These are phyloP conservation scores for Podaxis sp. DNA, from an alignment of 768 basidiomycete genomes.

Conservation along the genomic window DNA sequence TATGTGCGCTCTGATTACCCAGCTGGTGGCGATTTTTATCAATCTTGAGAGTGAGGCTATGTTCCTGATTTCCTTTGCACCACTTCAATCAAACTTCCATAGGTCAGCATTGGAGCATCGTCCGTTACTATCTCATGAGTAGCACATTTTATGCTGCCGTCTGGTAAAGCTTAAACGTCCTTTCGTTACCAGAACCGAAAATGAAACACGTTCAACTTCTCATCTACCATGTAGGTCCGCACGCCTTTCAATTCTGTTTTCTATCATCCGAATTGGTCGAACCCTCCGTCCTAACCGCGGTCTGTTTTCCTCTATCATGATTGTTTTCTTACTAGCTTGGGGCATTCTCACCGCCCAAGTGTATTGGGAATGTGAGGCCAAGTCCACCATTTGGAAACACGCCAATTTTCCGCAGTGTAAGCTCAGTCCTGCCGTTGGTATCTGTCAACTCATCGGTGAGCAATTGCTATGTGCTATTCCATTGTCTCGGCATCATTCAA, in stretches of 20 bases:
- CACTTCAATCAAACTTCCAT: neutral
- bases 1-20: neutral
- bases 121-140: conserved; percentile 35
- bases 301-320: conserved; percentile 23
- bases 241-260: conserved; percentile 29
- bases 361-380: conserved; percentile 41
- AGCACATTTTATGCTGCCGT: conserved; percentile 35
- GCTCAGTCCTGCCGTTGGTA: neutral
- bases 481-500: too few relatives aligned
- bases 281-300: neutral
- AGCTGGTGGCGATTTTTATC: neutral
- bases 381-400: conserved; percentile 11
- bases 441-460: conserved; percentile 4
- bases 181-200: too few relatives aligned
- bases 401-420: neutral
- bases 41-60: neutral
- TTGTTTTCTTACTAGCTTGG: conserved; percentile 26
- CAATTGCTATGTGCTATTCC: too few relatives aligned
- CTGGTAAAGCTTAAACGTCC: conserved; percentile 26
- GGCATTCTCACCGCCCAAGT: conserved; percentile 41
- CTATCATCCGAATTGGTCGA: conserved; percentile 50
- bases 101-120: conserved; percentile 16
- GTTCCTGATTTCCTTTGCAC: neutral
- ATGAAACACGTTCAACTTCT: neutral
- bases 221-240: neutral